Conservation (phyloP, 2,329 filamentous ascomycete genomes). For the Aspergillus intermedius region DNA sequence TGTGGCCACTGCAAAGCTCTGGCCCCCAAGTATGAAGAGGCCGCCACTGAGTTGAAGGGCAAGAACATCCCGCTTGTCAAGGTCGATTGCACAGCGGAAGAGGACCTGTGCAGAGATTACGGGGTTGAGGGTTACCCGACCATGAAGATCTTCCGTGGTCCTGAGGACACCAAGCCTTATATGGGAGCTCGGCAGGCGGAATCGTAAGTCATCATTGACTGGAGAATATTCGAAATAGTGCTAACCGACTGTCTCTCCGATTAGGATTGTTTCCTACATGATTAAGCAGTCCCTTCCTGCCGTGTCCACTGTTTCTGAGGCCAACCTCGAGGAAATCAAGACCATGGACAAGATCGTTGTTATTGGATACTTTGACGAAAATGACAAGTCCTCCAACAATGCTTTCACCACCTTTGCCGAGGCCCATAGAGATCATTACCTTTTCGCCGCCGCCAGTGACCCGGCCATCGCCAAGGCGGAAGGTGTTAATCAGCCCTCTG, state of each 20-base stretch:
- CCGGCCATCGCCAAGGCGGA: constrained; percentile 79
- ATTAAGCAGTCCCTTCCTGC: constrained; percentile 94
- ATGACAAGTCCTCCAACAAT: constrained; percentile 78
- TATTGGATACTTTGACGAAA: constrained; percentile 75
- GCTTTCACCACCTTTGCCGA: constrained; percentile 70
- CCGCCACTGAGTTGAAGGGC: constrained; percentile 43
- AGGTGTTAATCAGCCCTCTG: constrained; percentile 75
- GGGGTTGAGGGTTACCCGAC: constrained; percentile 98
- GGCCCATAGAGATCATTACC: constrained; percentile 77
- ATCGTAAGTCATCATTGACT: constrained; percentile 40
- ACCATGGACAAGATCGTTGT: constrained; percentile 93
- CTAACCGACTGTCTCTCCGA: constrained; percentile 13
- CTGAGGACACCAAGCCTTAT: constrained; percentile 75
- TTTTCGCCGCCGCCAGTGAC: constrained; percentile 85
- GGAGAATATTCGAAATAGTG: constrained; percentile 1
- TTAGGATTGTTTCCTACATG: constrained; percentile 75
- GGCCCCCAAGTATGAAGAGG: constrained; percentile 50
- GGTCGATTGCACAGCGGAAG: constrained; percentile 85
- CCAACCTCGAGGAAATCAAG: constrained; percentile 92
- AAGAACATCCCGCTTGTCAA: constrained; percentile 45
- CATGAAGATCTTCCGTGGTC: constrained; percentile 95
- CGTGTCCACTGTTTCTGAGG: constrained; percentile 73
- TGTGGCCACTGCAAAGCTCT: constrained; percentile 98
- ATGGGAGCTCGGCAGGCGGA: constrained; percentile 81
- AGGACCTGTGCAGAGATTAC: constrained; percentile 80